Evolutionary conservation across 2,329 filamentous ascomycete genomes (phyloP).

Genomic region (Aspergillus hiratsukae): DNA sequence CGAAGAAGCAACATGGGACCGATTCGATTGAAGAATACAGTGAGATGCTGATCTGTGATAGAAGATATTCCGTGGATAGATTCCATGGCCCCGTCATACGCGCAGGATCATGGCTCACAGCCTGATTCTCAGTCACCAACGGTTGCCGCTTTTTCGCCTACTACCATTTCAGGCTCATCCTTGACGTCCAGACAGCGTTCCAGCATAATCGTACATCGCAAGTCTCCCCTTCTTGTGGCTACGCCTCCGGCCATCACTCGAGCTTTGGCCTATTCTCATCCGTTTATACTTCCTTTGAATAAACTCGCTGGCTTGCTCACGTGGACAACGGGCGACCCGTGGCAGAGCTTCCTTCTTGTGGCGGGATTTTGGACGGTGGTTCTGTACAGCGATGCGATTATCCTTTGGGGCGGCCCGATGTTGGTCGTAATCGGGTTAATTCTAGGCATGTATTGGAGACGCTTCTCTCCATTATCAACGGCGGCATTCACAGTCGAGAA

Average conservation of each 20-base stretch:
- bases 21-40: not conserved
- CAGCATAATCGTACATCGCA: conserved; percentile 93
- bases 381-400: conserved; percentile 79
- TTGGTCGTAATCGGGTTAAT: conserved; percentile 76
- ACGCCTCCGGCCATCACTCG: conserved; percentile 93
- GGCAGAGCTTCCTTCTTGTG: conserved; percentile 93
- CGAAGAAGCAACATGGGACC: not conserved
- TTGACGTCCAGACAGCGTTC: conserved; percentile 72
- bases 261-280: conserved; percentile 91
- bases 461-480: conserved; percentile 85
- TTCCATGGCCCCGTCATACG: conserved; percentile 47
- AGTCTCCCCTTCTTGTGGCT: conserved; percentile 85
- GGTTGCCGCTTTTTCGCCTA: conserved; percentile 83
- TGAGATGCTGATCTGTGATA: conserved; percentile 23
- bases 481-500: conserved; percentile 70
- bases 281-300: conserved; percentile 86
- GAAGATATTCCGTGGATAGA: conserved; percentile 51
- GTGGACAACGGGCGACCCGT: conserved; percentile 90
- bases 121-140: conserved; percentile 59
- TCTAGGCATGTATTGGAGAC: conserved; percentile 83
- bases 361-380: conserved; percentile 79
- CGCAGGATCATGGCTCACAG: conserved; percentile 35
- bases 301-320: conserved; percentile 78
- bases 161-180: conserved; percentile 65
- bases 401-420: conserved; percentile 77